phyloP scores from a whole-genome alignment of 1,139 yeast genomes.

The Suhomyces anneliseae region DNA sequence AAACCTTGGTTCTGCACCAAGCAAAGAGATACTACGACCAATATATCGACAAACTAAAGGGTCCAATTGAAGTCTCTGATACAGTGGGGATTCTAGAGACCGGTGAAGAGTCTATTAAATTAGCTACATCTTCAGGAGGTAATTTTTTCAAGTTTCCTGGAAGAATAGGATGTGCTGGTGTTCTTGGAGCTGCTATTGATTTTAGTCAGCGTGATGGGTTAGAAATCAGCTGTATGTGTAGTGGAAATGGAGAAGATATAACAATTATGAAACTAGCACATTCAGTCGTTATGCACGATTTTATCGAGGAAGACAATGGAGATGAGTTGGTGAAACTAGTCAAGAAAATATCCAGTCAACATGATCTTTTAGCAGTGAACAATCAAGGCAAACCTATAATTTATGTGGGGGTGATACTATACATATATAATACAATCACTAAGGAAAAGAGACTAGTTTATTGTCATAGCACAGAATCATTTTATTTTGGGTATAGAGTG shows the following conservation, averaged over 20 bases:
- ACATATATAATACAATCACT: constrained; percentile 17
- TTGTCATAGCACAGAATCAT: constrained; percentile 47
- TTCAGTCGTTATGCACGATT: constrained; percentile 19
- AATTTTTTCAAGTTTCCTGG: constrained; percentile 51
- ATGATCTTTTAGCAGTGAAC: constrained; percentile 11
- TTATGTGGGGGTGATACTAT: constrained; percentile 37
- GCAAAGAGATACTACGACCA: constrained; percentile 17
- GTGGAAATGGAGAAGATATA: constrained; percentile 60
- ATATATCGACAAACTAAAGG: constrained; percentile 12
- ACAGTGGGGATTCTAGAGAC: constrained; percentile 35
- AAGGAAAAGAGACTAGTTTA: constrained; percentile 26
- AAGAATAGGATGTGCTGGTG: constrained; percentile 55
- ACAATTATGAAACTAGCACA: constrained; percentile 42
- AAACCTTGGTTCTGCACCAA: constrained; percentile 14
- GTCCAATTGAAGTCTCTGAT: constrained; percentile 23
- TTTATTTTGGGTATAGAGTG: constrained; percentile 39
- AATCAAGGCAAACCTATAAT: constrained; percentile 13
- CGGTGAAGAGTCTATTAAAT: constrained; percentile 14
- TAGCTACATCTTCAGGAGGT: constrained; percentile 55
- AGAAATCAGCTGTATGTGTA: constrained; percentile 44
- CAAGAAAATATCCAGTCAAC: constrained; percentile 1
- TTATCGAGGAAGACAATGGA: constrained; percentile 3
- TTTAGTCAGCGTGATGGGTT: constrained; percentile 13
- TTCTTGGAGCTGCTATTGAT: constrained; percentile 47
- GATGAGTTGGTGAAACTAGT: constrained; percentile 5